A percentile compares a stretch with the other conserved stretches of the same genome.
Conservation (phyloP, 2,329 filamentous ascomycete species). For the Emergomyces pasteurianus region DNA sequence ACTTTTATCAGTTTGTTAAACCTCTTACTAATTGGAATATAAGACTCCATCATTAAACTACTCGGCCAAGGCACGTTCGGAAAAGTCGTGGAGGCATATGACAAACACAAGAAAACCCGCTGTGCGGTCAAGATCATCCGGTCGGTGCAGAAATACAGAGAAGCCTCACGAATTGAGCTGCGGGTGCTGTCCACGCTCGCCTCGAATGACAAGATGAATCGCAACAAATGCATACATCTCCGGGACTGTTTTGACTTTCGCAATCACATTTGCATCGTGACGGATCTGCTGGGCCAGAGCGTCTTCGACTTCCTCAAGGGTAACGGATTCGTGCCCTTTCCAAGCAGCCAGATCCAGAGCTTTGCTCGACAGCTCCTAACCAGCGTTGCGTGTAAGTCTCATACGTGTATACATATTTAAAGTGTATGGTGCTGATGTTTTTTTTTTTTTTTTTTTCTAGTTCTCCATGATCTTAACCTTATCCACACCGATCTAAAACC, state of each 20-base stretch:
- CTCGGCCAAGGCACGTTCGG: slow-evolving; percentile 96
- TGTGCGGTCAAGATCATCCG: slow-evolving; percentile 98
- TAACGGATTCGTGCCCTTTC: slow-evolving; percentile 91
- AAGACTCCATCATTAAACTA: slow-evolving; percentile 78
- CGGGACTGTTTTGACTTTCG: slow-evolving; percentile 95
- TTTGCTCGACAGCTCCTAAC: slow-evolving; percentile 94
- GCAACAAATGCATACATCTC: slow-evolving; percentile 93
- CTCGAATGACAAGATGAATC: slow-evolving; percentile 80
- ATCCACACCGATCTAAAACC: slow-evolving; percentile 77
- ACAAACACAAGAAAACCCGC: slow-evolving; percentile 61
- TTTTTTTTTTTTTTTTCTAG: no score
- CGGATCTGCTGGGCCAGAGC: slow-evolving; percentile 73
- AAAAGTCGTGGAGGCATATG: slow-evolving; percentile 89
- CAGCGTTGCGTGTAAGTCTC: slow-evolving; percentile 87
- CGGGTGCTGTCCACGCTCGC: slow-evolving; percentile 84
- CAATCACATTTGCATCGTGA: slow-evolving; percentile 86
- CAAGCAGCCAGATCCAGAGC: slow-evolving; percentile 94
- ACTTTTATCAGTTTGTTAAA: slow-evolving; percentile 1
- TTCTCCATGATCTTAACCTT: slow-evolving; percentile 90
- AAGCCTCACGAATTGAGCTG: slow-evolving; percentile 88
- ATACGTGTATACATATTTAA: not conserved
- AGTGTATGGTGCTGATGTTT: not conserved
- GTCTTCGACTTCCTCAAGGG: slow-evolving; percentile 97
- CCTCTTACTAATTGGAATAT: slow-evolving; percentile 13
- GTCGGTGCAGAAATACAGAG: slow-evolving; percentile 95